These are phyloP conservation scores for Candida montana DNA, from an alignment of 805 yeast species.

Conservation along the genomic window DNA sequence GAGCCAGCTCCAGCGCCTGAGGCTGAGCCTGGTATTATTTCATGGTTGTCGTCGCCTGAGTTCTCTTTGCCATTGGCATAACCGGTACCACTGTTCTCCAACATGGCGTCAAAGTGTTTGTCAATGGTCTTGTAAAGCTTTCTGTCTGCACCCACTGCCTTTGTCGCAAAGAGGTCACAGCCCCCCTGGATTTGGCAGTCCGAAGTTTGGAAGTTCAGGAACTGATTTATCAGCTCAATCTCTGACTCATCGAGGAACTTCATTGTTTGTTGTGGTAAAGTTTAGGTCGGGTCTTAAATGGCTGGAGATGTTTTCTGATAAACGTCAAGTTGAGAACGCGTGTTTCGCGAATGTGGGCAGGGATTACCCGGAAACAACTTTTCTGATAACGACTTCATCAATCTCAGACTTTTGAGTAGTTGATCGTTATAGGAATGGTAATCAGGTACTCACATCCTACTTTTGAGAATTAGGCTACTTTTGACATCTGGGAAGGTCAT, in stretches of 20 bases:
- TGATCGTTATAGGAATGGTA: too few species aligned
- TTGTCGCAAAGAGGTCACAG: constrained; percentile 90
- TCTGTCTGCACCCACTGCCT: constrained; percentile 85
- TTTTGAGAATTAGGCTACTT: too few species aligned
- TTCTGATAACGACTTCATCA: too few species aligned
- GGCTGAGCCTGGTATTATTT: not conserved
- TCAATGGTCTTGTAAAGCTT: constrained; percentile 86
- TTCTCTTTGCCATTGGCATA: constrained; percentile 1
- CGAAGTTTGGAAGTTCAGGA: constrained; percentile 69
- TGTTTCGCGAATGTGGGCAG: too few species aligned
- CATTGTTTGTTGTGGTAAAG: constrained; percentile 1
- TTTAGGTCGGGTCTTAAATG: too few species aligned
- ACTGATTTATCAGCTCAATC: constrained; percentile 85
- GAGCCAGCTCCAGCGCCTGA: not conserved
- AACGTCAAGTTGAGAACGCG: not conserved
- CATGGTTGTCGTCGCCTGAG: constrained; percentile 8
- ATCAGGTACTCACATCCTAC: too few species aligned
- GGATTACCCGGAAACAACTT: too few species aligned
- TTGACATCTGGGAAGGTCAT: too few species aligned
- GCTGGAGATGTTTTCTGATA: not conserved
- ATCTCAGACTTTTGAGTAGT: too few species aligned
- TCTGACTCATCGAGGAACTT: constrained; percentile 91
- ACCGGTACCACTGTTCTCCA: constrained; percentile 22
- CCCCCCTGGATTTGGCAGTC: constrained; percentile 81
- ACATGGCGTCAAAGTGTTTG: constrained; percentile 57